Evolutionary conservation across 768 basidiomycete genomes (phyloP).

Genomic region (Podaxis sp.): DNA sequence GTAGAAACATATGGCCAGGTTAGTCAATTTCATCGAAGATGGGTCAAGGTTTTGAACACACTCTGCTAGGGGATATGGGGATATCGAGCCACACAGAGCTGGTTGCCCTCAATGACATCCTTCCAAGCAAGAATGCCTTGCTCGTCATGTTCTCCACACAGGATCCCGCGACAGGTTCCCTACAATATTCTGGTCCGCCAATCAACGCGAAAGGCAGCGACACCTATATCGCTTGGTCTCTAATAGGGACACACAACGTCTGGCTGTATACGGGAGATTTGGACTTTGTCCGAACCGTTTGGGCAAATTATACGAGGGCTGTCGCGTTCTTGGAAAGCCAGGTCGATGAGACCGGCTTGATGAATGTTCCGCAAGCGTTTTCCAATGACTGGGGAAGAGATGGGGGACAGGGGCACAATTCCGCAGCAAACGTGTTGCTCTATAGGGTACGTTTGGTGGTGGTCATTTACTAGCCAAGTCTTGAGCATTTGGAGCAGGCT

Average conservation of each 20-base stretch:
- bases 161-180: conserved; percentile 26
- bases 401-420: conserved; percentile 44
- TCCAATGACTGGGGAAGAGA: conserved; percentile 49
- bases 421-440: conserved; percentile 44
- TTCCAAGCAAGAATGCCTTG: conserved; percentile 43
- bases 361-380: conserved; percentile 38
- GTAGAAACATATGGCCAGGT: conserved; percentile 14
- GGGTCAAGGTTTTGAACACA: not conserved
- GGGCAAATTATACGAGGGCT: conserved; percentile 44
- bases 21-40: not conserved
- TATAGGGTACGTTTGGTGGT: conserved; percentile 32
- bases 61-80: conserved; percentile 36
- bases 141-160: conserved; percentile 48
- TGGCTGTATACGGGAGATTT: conserved; percentile 47
- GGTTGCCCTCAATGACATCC: conserved; percentile 31
- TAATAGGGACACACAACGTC: conserved; percentile 41
- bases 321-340: conserved; percentile 39
- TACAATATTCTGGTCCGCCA: conserved; percentile 13
- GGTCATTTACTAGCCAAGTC: not conserved
- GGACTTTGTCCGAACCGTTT: conserved; percentile 38
- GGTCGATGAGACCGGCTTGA: conserved; percentile 36
- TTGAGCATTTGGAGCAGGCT: conserved; percentile 20
- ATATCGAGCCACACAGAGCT: conserved; percentile 38
- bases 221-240: conserved; percentile 51
- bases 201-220: conserved; percentile 21